Evolutionary conservation across 2,329 filamentous ascomycete genomes (phyloP).

Genomic region (Raffaelea ambrosiae): DNA sequence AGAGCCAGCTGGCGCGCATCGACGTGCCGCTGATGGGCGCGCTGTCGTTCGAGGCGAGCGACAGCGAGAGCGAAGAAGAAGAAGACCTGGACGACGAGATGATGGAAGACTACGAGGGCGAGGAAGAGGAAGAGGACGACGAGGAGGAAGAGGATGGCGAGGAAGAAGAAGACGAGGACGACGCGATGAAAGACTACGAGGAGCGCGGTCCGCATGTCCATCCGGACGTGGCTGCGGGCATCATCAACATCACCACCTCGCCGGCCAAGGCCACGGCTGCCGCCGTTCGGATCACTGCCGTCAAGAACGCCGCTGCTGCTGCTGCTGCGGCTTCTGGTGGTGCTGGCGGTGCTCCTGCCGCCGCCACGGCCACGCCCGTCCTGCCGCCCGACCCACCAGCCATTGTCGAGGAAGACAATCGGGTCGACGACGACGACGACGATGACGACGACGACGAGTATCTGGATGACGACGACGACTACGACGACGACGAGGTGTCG

Average conservation of each 20-base stretch:
- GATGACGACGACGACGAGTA: constrained; percentile 9
- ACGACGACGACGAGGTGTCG: constrained; percentile 15
- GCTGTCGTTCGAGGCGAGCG: constrained; percentile 34
- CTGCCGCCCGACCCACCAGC: too few relatives aligned
- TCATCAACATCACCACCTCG: neutral
- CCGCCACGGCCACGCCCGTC: too few relatives aligned
- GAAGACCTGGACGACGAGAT: constrained; percentile 20
- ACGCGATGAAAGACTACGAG: constrained; percentile 10
- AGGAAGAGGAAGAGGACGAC: constrained; percentile 18
- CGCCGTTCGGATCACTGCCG: neutral
- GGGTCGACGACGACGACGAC: constrained; percentile 16
- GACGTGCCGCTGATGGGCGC: constrained; percentile 37
- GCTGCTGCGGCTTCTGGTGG: neutral
- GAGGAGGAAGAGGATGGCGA: constrained; percentile 20
- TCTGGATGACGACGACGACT: constrained; percentile 2
- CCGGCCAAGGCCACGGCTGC: neutral
- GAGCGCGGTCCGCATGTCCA: constrained; percentile 19
- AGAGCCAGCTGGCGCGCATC: constrained; percentile 35
- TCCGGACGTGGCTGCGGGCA: constrained; percentile 17
- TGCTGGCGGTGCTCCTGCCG: neutral
- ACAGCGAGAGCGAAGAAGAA: constrained; percentile 29
- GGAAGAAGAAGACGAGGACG: constrained; percentile 5
- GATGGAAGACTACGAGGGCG: constrained; percentile 16
- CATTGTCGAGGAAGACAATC: constrained; percentile 10
- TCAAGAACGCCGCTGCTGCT: neutral